Evolutionary conservation across 257 asterid species (phyloP).

Genomic region (Jaltomata sinuosa): DNA sequence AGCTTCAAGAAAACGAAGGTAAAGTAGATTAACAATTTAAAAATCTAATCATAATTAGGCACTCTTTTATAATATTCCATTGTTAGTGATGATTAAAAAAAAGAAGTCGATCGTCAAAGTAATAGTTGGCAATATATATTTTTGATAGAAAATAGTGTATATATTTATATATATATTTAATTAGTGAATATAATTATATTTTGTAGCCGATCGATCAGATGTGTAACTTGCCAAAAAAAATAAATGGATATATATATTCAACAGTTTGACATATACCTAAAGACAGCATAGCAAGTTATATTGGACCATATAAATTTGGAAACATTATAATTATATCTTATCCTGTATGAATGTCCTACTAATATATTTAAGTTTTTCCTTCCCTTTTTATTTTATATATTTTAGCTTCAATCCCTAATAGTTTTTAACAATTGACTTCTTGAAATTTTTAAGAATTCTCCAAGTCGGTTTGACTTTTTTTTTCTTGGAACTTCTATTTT

Average conservation of each 20-base stretch:
- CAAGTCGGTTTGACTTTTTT: not conserved
- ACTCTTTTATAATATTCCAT: not conserved
- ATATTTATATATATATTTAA: too few species aligned
- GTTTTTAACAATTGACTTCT: not conserved
- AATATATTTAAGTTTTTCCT: not conserved
- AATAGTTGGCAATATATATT: too few species aligned
- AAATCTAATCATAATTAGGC: not conserved
- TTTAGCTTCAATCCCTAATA: not conserved
- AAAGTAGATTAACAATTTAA: too few species aligned
- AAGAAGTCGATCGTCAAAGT: too few species aligned
- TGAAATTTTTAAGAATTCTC: not conserved
- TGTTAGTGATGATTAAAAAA: too few species aligned
- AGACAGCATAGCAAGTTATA: not conserved
- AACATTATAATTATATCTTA: not conserved
- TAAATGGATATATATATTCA: too few species aligned
- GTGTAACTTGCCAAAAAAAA: too few species aligned
- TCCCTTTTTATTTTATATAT: not conserved
- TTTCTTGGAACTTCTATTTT: not conserved
- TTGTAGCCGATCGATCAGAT: too few species aligned
- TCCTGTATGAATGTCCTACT: not conserved
- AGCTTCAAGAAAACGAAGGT: not conserved
- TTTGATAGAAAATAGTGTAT: too few species aligned
- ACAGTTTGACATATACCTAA: not conserved
- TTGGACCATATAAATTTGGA: not conserved
- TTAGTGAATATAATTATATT: too few species aligned